Percentiles rank a stretch among this genome's conserved stretches.
Conservation (phyloP, 306 rosid species). For the Betula pendula region DNA sequence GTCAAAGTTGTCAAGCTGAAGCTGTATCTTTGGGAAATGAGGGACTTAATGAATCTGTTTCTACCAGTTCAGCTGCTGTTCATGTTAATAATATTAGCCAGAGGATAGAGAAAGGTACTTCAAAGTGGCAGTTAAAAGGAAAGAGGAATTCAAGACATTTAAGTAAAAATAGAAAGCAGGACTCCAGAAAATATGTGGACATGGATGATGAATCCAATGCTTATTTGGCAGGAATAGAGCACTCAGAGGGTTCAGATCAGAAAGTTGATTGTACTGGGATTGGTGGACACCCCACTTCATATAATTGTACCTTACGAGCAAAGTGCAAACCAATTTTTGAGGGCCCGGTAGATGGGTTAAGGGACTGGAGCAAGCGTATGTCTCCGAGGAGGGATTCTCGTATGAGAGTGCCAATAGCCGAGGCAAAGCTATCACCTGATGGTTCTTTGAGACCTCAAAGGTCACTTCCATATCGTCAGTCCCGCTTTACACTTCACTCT, state of each 20-base stretch:
- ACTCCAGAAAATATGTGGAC: conserved; percentile 47
- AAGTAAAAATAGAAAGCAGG: conserved; percentile 57
- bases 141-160: conserved; percentile 83
- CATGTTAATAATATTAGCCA: conserved; percentile 38
- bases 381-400: conserved; percentile 12
- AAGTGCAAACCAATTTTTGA: conserved; percentile 53
- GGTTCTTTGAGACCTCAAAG: conserved; percentile 58
- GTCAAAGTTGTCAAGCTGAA: conserved; percentile 52
- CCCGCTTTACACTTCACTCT: conserved; percentile 70
- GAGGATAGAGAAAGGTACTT: conserved; percentile 64
- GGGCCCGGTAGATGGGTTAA: conserved; percentile 44
- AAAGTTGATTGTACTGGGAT: conserved; percentile 49
- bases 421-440: conserved; percentile 51
- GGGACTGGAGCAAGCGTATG: conserved; percentile 40
- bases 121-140: conserved; percentile 94
- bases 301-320: conserved; percentile 37
- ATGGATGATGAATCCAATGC: conserved; percentile 48
- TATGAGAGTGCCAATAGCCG: conserved; percentile 34
- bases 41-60: conserved; percentile 54
- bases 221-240: conserved; percentile 46
- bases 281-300: conserved; percentile 34
- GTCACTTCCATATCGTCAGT: conserved; percentile 79
- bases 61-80: conserved; percentile 52
- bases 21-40: conserved; percentile 43
- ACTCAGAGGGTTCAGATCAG: conserved; percentile 42